Evolutionary conservation across 2,329 filamentous ascomycete genomes (phyloP).

Genomic region (Aspergillus pseudoviridinutans): DNA sequence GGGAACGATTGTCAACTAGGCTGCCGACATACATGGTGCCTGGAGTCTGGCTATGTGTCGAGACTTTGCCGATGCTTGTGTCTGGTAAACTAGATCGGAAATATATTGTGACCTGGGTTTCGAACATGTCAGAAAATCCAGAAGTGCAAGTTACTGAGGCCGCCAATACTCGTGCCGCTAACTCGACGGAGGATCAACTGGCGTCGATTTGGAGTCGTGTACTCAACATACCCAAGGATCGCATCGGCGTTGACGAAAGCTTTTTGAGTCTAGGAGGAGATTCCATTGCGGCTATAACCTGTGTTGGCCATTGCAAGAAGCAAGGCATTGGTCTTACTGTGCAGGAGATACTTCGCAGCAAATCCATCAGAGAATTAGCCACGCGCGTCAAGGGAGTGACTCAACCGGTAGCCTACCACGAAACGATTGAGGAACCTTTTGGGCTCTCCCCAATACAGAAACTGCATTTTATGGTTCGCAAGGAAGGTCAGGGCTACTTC

Average conservation of each 20-base stretch:
- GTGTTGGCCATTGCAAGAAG: slow-evolving; percentile 46
- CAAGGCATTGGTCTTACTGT: slow-evolving; percentile 44
- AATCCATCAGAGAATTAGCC: slow-evolving; percentile 41
- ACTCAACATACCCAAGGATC: slow-evolving; percentile 33
- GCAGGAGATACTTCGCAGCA: slow-evolving; percentile 47
- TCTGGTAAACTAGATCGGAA: slow-evolving; percentile 48
- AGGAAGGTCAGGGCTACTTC: slow-evolving; percentile 34
- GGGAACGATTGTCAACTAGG: slow-evolving; percentile 23
- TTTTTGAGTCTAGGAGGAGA: slow-evolving; percentile 48
- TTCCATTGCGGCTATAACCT: slow-evolving; percentile 50
- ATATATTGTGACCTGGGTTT: slow-evolving; percentile 32
- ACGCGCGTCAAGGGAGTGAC: slow-evolving; percentile 26
- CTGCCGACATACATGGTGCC: slow-evolving; percentile 50
- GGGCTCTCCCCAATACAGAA: slow-evolving; percentile 36
- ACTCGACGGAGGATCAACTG: slow-evolving; percentile 27
- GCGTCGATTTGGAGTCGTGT: slow-evolving; percentile 36
- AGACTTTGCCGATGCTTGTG: slow-evolving; percentile 40
- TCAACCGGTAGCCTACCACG: slow-evolving; percentile 32
- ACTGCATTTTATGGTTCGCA: slow-evolving; percentile 34
- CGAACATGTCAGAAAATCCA: slow-evolving; percentile 24
- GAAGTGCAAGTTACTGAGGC: slow-evolving; percentile 12
- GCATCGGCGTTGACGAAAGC: slow-evolving; percentile 32
- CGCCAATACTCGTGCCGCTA: slow-evolving; percentile 13
- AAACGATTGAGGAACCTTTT: slow-evolving; percentile 28
- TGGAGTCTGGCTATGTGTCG: slow-evolving; percentile 44